These are phyloP conservation scores for Hyphodiscus sp. DNA, from an alignment of 2,329 filamentous ascomycete species.

Conservation along the genomic window DNA sequence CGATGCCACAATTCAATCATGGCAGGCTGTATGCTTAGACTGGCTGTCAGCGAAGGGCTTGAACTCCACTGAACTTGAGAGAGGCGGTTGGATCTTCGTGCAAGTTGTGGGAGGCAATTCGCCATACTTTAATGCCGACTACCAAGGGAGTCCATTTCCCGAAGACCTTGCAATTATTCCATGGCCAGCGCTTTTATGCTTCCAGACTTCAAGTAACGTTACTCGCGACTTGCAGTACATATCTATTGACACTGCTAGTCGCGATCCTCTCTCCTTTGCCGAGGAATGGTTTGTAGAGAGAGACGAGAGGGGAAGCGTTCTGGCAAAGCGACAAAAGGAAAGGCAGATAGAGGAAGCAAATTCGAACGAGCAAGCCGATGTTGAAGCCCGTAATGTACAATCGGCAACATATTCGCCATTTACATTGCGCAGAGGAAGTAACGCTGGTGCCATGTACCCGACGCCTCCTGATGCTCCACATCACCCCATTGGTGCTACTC, in stretches of 20 bases:
- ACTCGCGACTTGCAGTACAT: conserved; percentile 7
- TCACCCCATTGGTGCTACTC: conserved; percentile 44
- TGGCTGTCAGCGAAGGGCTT: conserved; percentile 28
- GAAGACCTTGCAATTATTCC: conserved; percentile 26
- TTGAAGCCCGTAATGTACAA: conserved; percentile 36
- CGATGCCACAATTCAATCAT: conserved; percentile 21
- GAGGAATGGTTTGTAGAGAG: conserved; percentile 31
- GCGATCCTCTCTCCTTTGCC: conserved; percentile 32
- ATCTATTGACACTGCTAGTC: conserved; percentile 1
- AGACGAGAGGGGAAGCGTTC: conserved; percentile 37
- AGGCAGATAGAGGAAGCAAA: conserved; percentile 34
- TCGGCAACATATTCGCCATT: conserved; percentile 47
- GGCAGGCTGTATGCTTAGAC: conserved; percentile 29
- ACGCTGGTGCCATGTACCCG: conserved; percentile 56
- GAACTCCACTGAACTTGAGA: conserved; percentile 21
- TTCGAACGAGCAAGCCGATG: conserved; percentile 37
- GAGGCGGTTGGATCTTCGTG: conserved; percentile 29
- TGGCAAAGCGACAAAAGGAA: conserved; percentile 45
- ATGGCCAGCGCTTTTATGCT: conserved; percentile 30
- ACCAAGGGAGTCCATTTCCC: conserved; percentile 15
- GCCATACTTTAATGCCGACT: conserved; percentile 20
- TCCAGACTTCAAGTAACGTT: conserved; percentile 18
- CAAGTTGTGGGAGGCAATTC: conserved; percentile 22
- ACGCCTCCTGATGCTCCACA: conserved; percentile 64
- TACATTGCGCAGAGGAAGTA: conserved; percentile 43